These are phyloP conservation scores for Linnemannia exigua DNA, from an alignment of 192 early-diverging fungal genomes.

Conservation along the genomic window DNA sequence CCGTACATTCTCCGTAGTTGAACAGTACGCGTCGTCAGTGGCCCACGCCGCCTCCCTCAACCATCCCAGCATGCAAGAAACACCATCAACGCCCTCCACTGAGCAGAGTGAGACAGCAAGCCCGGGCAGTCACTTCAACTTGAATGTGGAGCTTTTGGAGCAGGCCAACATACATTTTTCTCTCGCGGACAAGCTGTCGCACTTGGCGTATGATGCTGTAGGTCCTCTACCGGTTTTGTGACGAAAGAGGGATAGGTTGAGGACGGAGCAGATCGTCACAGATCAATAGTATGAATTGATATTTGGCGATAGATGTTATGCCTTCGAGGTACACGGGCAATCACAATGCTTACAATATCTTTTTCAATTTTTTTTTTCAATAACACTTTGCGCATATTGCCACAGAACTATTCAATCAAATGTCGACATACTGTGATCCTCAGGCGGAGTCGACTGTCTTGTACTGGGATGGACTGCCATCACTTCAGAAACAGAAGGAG, in stretches of 20 bases:
- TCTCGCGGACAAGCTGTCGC: constrained; percentile 2
- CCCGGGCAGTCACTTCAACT: background rate
- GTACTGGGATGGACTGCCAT: background rate
- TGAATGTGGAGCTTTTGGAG: background rate
- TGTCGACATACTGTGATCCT: background rate
- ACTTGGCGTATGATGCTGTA: background rate
- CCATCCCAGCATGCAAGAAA: background rate
- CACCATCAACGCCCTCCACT: background rate
- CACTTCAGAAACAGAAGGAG: background rate
- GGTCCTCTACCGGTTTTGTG: background rate
- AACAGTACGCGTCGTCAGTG: background rate
- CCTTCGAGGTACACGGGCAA: background rate
- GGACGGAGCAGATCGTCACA: background rate
- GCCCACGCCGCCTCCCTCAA: background rate
- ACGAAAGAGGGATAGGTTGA: background rate
- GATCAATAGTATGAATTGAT: background rate
- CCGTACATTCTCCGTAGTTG: background rate
- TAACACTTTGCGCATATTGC: background rate
- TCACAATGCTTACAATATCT: background rate
- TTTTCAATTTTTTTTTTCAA: background rate
- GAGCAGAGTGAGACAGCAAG: background rate
- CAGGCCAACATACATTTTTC: background rate
- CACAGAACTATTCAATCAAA: background rate
- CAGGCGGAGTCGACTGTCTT: background rate
- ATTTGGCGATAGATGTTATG: background rate